A percentile compares a stretch with the other conserved stretches of the same genome.
Evolutionary conservation across 345 rosid genomes (phyloP).

Genomic region (Lepidium sativum): DNA sequence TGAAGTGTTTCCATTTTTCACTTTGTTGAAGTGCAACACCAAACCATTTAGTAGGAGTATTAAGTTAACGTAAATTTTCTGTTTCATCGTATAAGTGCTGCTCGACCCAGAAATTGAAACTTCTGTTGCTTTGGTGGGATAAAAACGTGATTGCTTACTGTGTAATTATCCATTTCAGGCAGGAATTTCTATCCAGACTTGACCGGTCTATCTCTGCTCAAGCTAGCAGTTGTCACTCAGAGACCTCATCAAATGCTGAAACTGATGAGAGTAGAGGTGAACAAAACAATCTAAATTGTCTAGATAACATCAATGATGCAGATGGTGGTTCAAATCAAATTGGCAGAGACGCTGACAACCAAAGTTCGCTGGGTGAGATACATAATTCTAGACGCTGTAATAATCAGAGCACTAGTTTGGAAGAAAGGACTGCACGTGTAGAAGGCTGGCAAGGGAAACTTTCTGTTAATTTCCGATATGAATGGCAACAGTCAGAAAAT

Average conservation of each 20-base stretch:
- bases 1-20: no score
- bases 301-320: conserved; percentile 24
- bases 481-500: conserved; percentile 24
- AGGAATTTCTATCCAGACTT: conserved; percentile 68
- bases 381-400: conserved; percentile 28
- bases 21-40: no score
- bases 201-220: conserved; percentile 50
- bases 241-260: conserved; percentile 51
- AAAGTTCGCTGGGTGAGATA: conserved; percentile 28
- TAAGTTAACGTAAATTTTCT: background rate
- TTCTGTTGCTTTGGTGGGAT: background rate
- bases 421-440: conserved; percentile 33
- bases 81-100: background rate
- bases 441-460: conserved; percentile 41
- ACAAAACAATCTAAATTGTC: conserved; percentile 31
- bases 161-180: conserved; percentile 40
- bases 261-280: conserved; percentile 36
- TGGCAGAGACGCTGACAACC: conserved; percentile 29
- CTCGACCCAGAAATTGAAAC: background rate
- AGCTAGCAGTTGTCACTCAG: conserved; percentile 48
- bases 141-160: background rate
- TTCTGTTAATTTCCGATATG: conserved; percentile 35
- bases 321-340: conserved; percentile 30
- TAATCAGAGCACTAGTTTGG: conserved; percentile 30
- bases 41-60: background rate